These are phyloP conservation scores for Salvia sclarea DNA, from an alignment of 305 asterid genomes.

Conservation along the genomic window DNA sequence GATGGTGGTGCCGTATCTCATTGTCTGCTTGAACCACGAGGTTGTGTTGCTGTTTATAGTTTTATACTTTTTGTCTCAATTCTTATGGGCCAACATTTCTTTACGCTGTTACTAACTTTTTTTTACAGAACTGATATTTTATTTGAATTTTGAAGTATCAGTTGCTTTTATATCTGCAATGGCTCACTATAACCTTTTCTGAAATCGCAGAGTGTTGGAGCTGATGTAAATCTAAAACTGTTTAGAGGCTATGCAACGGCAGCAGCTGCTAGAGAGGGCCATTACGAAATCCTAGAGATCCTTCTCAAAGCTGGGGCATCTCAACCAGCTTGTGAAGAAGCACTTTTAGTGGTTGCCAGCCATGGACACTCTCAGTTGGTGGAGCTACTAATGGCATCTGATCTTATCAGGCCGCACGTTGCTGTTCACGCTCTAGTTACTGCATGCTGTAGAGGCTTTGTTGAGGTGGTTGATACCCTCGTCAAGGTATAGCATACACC, in stretches of 20 bases:
- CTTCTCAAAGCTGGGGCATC: slow-evolving; percentile 77
- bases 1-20: slow-evolving; percentile 10
- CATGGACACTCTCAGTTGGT: slow-evolving; percentile 59
- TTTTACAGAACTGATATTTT: not conserved
- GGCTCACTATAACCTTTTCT: slow-evolving; percentile 14
- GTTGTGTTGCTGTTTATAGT: slow-evolving; percentile 19
- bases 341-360: slow-evolving; percentile 71
- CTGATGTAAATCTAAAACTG: slow-evolving; percentile 67
- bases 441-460: slow-evolving; percentile 78
- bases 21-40: slow-evolving; percentile 27
- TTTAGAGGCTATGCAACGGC: slow-evolving; percentile 69
- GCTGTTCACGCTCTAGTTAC: slow-evolving; percentile 75
- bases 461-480: slow-evolving; percentile 59
- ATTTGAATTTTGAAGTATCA: not conserved
- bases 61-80: slow-evolving; percentile 1
- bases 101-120: not conserved
- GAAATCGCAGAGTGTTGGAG: slow-evolving; percentile 61
- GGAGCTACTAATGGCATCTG: slow-evolving; percentile 69
- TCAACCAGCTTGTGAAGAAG: slow-evolving; percentile 87
- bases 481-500: slow-evolving; percentile 48
- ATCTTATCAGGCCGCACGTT: slow-evolving; percentile 71
- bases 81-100: not conserved
- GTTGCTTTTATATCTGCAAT: slow-evolving; percentile 12
- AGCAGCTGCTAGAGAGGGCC: slow-evolving; percentile 81
- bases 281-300: slow-evolving; percentile 59